phyloP scores from a whole-genome alignment of 352 stramenopile genomes.

The Phytophthora chlamydospora region DNA sequence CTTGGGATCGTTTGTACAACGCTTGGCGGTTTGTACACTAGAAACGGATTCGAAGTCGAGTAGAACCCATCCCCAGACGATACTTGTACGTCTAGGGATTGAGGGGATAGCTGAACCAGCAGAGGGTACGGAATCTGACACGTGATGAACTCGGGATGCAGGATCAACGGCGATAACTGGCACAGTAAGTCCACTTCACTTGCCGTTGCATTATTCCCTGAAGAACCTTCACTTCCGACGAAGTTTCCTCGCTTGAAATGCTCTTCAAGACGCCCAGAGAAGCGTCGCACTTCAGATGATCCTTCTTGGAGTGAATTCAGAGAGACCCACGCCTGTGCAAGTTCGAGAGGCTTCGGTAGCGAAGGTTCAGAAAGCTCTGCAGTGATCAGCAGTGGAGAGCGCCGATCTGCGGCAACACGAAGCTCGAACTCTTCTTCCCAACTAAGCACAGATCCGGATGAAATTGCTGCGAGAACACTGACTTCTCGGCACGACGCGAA shows the following conservation, averaged over 20 bases:
- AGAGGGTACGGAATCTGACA: conserved; percentile 34
- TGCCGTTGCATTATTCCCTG: background rate
- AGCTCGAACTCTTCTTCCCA: conserved; percentile 80
- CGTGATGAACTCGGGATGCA: conserved; percentile 45
- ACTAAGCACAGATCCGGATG: conserved; percentile 37
- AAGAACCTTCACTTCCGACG: conserved; percentile 5
- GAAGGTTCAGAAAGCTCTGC: conserved; percentile 52
- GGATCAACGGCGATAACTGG: conserved; percentile 64
- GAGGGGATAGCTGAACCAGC: conserved; percentile 28
- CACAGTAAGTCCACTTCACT: conserved; percentile 67
- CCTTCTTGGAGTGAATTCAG: conserved; percentile 50
- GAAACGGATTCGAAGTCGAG: conserved; percentile 44
- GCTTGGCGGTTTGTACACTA: conserved; percentile 52
- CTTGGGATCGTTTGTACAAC: conserved; percentile 48
- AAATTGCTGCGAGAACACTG: conserved; percentile 41
- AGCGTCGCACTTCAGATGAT: conserved; percentile 26
- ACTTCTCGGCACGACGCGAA: conserved; percentile 55
- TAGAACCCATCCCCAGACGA: conserved; percentile 69
- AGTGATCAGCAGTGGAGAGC: conserved; percentile 44
- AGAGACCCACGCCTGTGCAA: conserved; percentile 47
- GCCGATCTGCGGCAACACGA: conserved; percentile 37
- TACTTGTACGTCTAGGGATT: conserved; percentile 61
- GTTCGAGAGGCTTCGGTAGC: conserved; percentile 42
- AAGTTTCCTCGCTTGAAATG: conserved; percentile 55
- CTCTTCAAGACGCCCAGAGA: conserved; percentile 45